A percentile compares a stretch with the other conserved stretches of the same genome.
Evolutionary conservation across 495 filamentous ascomycete species (phyloP).

Genomic region (Xylaria castorea): DNA sequence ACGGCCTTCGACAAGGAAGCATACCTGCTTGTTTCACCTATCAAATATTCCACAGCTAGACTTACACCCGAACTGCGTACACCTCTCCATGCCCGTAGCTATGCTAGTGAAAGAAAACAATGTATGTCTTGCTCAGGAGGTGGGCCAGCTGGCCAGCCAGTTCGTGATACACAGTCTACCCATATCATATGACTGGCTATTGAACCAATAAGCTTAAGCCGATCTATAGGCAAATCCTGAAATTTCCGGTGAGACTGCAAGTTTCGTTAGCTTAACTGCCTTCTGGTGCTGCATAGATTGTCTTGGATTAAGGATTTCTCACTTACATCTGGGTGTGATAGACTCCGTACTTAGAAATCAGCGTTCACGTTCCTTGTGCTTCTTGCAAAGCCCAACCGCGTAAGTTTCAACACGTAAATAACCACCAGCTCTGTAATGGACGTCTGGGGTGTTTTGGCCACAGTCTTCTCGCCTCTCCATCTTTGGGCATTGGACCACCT

Average conservation of each 20-base stretch:
- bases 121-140: background rate
- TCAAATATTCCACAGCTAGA: background rate
- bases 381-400: background rate
- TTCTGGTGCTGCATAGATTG: background rate
- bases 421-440: background rate
- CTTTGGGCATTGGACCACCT: background rate
- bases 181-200: background rate
- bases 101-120: background rate
- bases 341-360: background rate
- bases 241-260: background rate
- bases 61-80: background rate
- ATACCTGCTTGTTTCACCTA: background rate
- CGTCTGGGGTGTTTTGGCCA: constrained; percentile 7
- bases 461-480: background rate
- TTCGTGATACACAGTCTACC: background rate
- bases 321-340: background rate
- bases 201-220: constrained; percentile 4
- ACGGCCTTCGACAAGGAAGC: background rate
- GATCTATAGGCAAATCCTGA: background rate
- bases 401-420: constrained; percentile 16
- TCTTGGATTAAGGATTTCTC: background rate
- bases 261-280: background rate
- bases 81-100: background rate
- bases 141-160: background rate
- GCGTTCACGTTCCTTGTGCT: constrained; percentile 10